Base-by-base conservation (phyloP, 495 filamentous ascomycete species). In the Penicillium verhagenii region DNA sequence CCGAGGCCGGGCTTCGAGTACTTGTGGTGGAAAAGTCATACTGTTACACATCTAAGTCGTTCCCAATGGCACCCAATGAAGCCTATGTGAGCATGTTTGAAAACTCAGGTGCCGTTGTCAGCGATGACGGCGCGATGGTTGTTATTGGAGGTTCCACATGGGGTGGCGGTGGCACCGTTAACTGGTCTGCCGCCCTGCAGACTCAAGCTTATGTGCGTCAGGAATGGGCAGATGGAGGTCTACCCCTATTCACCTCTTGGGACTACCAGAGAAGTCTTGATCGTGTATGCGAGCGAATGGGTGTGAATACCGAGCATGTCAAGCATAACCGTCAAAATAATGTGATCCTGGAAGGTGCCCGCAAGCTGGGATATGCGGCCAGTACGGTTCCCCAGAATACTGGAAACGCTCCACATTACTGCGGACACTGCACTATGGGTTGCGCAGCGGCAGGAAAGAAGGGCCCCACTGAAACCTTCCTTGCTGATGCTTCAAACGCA, bases 81-180 rank as follows among this genome's bases (percentile, higher is more conserved):
- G 88, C 75, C 0, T 68, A 68, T 14, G 61, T 73, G 14, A 82
- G 86, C 51, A 68, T 97, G 47, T 94, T 83, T 53, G 86, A 89
- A 47, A 78, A 75, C 26, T 77, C 76, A 5, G 85, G 82, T 13
- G 49, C 76, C 0, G 42, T 76, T 1, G 64, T 72, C 20, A 80
- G 76, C 14, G 89, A 90, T n/a, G 89, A 94, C 63, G 76, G 77
- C 11, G 77, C 75, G 13, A 70, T 87, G 45, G 77, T 66, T 20
- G 59, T 91, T 1, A 60, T 89, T n/a, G 82, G 89, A 0, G 92
- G 88, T 3, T 80, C 82, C 18, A 85, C 81, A 20, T 97, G 87
- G 82, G 92, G 92, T 33, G 92, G 92, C 45, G 92, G 92, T 31
- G 91, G 91, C 0, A 89, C 88, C 1, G 68, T 96, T 52, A 96